Evolutionary conservation across 2,329 filamentous ascomycete genomes (phyloP), one percentile per base, ranked within the genome.

Genomic region (Elsinoe fawcettii): DNA sequence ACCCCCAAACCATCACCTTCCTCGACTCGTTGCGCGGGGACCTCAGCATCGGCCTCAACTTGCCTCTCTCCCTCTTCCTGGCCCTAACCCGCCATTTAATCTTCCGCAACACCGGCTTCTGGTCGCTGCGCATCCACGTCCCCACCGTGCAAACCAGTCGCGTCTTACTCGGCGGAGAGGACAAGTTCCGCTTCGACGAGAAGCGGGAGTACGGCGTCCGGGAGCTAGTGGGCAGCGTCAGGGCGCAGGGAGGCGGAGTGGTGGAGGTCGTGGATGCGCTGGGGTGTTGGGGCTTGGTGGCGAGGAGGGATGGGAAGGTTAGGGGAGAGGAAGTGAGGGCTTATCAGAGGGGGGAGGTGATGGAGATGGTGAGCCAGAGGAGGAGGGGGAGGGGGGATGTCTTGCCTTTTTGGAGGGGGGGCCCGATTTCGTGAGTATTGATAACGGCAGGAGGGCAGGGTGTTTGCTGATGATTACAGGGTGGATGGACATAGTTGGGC

Each of bases 31-130:
- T 71, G 14, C 63, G 62, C 55, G 68, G 68, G 27, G 69, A 71
- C 57, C 65, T 71, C 11, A 63, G 68, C 2, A 59, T 71, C 0
- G 69, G 69, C n/a, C 66, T 71, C 12, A 68, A 71, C 61, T 68
- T 71, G 59, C 68, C 68, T n/a, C 61, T 68, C 46, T 68, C 69
- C 2, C 61, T 69, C 41, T 64, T 61, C 34, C 60, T 70, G 5
- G 69, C 69, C 27, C 27, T 69, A 6, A 64, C 66, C 18, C 63
- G 68, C 1, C 69, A 71, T 34, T 56, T 70, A 32, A 66, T 62
- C 57, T 65, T 70, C 46, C 60, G 61, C 25, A 71, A 71, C 60
- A 67, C 66, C 7, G 57, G 61, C 23, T 61, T 65, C 60, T 67
- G 66, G 60, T 65, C 63, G n/a, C 58, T 71, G 14, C 61, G 63